phyloP scores from a whole-genome alignment of 169 alveolate species.

The Plasmodium sp. region DNA sequence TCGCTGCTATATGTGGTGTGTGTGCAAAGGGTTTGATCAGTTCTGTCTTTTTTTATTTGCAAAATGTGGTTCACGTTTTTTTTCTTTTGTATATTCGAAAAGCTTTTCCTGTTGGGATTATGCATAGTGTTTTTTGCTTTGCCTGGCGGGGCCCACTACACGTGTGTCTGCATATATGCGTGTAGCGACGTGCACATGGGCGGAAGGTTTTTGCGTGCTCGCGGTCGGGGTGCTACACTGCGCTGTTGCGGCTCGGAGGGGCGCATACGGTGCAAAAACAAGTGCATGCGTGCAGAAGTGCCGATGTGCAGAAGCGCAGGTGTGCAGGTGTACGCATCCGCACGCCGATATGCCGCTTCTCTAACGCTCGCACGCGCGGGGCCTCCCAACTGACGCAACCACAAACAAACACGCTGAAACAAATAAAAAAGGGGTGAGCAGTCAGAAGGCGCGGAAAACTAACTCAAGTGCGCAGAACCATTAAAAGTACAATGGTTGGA shows the following conservation, averaged over 20 bases:
- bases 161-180: not conserved
- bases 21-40: not conserved
- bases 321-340: not conserved
- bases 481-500: not conserved
- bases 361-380: not conserved
- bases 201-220: not conserved
- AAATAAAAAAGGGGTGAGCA: not conserved
- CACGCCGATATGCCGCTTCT: not conserved
- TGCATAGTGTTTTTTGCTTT: slow-evolving; percentile 28
- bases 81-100: slow-evolving; percentile 8
- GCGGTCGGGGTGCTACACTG: not conserved
- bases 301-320: not conserved
- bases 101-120: slow-evolving; percentile 5
- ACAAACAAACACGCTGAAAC: not conserved
- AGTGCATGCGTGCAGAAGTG: not conserved
- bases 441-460: not conserved
- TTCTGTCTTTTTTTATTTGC: slow-evolving; percentile 33
- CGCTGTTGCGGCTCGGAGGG: not conserved
- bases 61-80: slow-evolving; percentile 10
- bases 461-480: not conserved
- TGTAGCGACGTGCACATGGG: not conserved
- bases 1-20: not conserved
- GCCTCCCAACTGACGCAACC: not conserved
- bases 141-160: not conserved
- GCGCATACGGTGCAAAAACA: not conserved